Evolutionary conservation across 2,329 filamentous ascomycete species (phyloP).

Genomic region (Piedraia hortae): DNA sequence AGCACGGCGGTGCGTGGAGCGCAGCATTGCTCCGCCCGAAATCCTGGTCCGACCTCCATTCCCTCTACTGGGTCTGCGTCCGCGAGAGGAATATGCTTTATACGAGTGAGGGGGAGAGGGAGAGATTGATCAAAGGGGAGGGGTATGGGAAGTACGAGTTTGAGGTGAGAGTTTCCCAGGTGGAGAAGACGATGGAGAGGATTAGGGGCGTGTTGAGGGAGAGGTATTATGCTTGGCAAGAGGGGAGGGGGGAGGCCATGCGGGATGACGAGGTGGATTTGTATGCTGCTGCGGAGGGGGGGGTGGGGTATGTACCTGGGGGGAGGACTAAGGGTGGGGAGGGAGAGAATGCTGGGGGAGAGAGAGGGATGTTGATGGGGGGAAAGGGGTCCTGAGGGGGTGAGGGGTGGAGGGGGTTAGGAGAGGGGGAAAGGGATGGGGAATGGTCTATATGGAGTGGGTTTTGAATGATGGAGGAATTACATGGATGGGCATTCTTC

Average conservation of each 20-base stretch:
- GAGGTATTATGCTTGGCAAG: constrained; percentile 66
- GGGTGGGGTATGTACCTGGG: no score
- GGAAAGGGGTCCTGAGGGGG: no score
- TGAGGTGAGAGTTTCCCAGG: constrained; percentile 32
- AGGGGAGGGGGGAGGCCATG: constrained; percentile 38
- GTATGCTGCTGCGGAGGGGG: constrained; percentile 12
- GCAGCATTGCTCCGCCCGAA: constrained; percentile 66
- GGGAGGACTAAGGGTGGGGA: no score
- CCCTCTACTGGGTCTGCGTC: constrained; percentile 79
- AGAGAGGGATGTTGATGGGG: no score
- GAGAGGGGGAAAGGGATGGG: no score
- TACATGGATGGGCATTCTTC: no score
- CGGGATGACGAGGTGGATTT: constrained; percentile 40
- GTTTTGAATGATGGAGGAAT: no score
- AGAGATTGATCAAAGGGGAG: constrained; percentile 33
- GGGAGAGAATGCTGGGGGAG: no score
- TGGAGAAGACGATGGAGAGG: constrained; percentile 46
- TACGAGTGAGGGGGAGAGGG: constrained; percentile 42
- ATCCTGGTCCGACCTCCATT: constrained; percentile 80
- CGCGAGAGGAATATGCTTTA: constrained; percentile 72
- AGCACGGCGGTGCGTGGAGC: constrained; percentile 60
- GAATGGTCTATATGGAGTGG: no score
- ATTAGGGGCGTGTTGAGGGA: constrained; percentile 75
- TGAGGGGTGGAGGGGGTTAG: no score
- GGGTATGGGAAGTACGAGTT: constrained; percentile 45